Percentiles rank a stretch among this genome's conserved stretches.
Conservation (phyloP, 2,329 filamentous ascomycete species). For the Fusarium avenaceum region DNA sequence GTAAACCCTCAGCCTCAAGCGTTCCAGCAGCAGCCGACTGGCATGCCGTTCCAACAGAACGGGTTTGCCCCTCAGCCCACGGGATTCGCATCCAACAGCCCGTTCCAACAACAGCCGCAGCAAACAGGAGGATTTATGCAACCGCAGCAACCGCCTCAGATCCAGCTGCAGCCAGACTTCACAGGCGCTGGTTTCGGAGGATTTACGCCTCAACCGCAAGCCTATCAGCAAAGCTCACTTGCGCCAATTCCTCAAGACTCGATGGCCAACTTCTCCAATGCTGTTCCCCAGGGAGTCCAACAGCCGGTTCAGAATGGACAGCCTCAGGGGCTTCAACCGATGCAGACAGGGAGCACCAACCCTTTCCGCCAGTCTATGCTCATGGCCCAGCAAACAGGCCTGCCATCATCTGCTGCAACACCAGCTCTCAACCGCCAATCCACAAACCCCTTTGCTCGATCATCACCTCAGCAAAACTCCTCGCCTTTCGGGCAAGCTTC, state of each 20-base stretch:
- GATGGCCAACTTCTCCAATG: conserved; percentile 54
- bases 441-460: conserved; percentile 90
- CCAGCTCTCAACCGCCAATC: conserved; percentile 69
- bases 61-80: conserved; percentile 53
- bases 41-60: conserved; percentile 45
- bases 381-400: conserved; percentile 68
- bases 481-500: conserved; percentile 53
- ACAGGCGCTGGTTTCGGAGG: conserved; percentile 87
- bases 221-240: conserved; percentile 67
- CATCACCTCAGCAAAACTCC: conserved; percentile 61
- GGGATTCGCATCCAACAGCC: conserved; percentile 48
- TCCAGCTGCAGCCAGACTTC: conserved; percentile 63
- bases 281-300: conserved; percentile 30
- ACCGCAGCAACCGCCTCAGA: conserved; percentile 54
- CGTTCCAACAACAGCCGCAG: conserved; percentile 57
- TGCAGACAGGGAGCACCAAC: conserved; percentile 74
- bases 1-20: conserved; percentile 56
- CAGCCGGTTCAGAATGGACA: conserved; percentile 43
- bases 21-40: conserved; percentile 50
- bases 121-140: conserved; percentile 37
- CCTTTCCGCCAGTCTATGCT: conserved; percentile 95
- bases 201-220: conserved; percentile 74
- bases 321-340: conserved; percentile 44
- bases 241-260: conserved; percentile 71
- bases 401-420: conserved; percentile 60